Evolutionary conservation across 208 protist species (phyloP).

Genomic region (Wallacemonas rigidus): DNA sequence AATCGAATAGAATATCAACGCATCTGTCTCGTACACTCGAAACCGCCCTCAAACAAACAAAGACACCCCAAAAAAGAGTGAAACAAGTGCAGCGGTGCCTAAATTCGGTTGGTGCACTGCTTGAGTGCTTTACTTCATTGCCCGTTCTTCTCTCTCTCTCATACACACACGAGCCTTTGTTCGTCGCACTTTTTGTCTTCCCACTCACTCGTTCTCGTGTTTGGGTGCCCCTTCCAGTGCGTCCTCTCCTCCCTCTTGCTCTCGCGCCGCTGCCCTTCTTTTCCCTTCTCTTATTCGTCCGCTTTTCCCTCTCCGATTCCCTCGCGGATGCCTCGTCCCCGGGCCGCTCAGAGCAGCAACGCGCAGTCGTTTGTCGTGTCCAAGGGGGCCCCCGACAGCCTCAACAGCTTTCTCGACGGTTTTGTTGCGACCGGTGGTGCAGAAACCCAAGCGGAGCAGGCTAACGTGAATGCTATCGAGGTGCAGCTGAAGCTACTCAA

Average conservation of each 20-base stretch:
- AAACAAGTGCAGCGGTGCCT: too few relatives aligned
- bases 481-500: conserved; percentile 70
- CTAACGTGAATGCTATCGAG: conserved; percentile 48
- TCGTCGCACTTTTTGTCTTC: background rate
- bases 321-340: conserved; percentile 31
- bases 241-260: background rate
- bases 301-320: conserved; percentile 13
- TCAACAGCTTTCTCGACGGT: conserved; percentile 75
- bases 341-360: conserved; percentile 62
- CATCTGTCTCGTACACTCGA: background rate
- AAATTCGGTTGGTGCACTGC: too few relatives aligned
- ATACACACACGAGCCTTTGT: background rate
- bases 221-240: background rate
- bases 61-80: background rate
- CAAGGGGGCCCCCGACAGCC: conserved; percentile 45
- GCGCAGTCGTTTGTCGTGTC: conserved; percentile 54
- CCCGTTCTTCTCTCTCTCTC: background rate
- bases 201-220: conserved; percentile 7
- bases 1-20: background rate
- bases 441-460: conserved; percentile 24
- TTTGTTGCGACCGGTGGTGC: conserved; percentile 28
- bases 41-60: background rate
- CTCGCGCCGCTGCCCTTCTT: background rate
- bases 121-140: background rate
- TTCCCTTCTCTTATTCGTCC: conserved; percentile 15